Evolutionary conservation across 768 basidiomycete species (phyloP).

Genomic region (Lyophyllum decastes): DNA sequence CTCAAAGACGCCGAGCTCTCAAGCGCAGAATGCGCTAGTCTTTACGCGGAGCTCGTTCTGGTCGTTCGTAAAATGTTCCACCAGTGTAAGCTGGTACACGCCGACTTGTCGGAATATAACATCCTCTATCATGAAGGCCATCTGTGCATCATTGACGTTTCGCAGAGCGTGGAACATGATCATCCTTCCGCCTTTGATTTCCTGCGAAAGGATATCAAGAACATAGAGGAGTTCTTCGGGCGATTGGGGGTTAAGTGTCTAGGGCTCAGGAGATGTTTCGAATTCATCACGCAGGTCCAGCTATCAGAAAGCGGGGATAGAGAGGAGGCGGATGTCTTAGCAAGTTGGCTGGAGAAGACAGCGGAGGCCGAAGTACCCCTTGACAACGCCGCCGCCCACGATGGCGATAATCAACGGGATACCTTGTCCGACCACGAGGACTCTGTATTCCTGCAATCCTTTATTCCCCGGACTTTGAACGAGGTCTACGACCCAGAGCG

Average conservation of each 20-base stretch:
- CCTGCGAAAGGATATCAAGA: conserved; percentile 87
- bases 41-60: conserved; percentile 83
- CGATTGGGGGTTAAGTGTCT: conserved; percentile 73
- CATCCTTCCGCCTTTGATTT: conserved; percentile 97
- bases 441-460: conserved; percentile 84
- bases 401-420: background rate
- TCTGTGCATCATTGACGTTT: conserved; percentile 95
- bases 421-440: conserved; percentile 68
- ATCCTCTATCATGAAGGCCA: conserved; percentile 83
- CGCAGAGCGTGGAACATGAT: conserved; percentile 98
- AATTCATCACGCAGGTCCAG: conserved; percentile 75
- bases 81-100: conserved; percentile 91
- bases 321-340: conserved; percentile 34
- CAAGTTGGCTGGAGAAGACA: conserved; percentile 50
- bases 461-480: conserved; percentile 90
- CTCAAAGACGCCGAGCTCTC: conserved; percentile 81
- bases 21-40: conserved; percentile 45
- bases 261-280: conserved; percentile 82
- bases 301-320: conserved; percentile 25
- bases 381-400: background rate
- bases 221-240: conserved; percentile 91
- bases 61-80: conserved; percentile 85
- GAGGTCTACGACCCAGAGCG: conserved; percentile 96
- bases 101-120: conserved; percentile 98
- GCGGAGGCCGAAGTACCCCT: conserved; percentile 1